phyloP scores from a whole-genome alignment of 495 filamentous ascomycete species.

The Neurospora terricola region DNA sequence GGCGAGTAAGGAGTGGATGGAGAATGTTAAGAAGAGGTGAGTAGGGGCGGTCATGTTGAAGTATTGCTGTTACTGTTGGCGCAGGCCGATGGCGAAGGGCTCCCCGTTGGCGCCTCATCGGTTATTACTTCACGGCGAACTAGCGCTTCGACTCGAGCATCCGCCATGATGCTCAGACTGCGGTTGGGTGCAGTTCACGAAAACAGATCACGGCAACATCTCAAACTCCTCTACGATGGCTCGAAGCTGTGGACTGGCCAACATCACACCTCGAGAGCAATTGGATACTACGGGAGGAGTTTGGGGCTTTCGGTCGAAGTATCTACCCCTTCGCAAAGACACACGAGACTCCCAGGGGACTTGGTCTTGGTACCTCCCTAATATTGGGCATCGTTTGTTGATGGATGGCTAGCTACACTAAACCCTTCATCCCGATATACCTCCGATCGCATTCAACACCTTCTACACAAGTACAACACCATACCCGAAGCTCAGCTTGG shows the following conservation, averaged over 20 bases:
- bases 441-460: neutral
- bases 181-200: neutral
- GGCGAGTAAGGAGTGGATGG: constrained; percentile 74
- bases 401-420: neutral
- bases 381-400: neutral
- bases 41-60: neutral
- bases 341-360: neutral
- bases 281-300: neutral
- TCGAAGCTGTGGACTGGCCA: neutral
- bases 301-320: neutral
- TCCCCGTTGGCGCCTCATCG: neutral
- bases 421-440: neutral
- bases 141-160: neutral
- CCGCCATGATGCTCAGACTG: neutral
- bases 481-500: neutral
- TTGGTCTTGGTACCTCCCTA: neutral
- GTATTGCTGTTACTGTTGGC: neutral
- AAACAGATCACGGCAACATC: neutral
- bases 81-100: neutral
- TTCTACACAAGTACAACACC: neutral
- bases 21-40: constrained; percentile 41
- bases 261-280: neutral
- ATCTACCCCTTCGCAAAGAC: neutral
- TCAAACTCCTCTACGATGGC: neutral
- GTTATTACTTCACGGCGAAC: neutral